These are phyloP conservation scores for Botrytis elliptica DNA, from an alignment of 2,329 filamentous ascomycete species.

Conservation along the genomic window DNA sequence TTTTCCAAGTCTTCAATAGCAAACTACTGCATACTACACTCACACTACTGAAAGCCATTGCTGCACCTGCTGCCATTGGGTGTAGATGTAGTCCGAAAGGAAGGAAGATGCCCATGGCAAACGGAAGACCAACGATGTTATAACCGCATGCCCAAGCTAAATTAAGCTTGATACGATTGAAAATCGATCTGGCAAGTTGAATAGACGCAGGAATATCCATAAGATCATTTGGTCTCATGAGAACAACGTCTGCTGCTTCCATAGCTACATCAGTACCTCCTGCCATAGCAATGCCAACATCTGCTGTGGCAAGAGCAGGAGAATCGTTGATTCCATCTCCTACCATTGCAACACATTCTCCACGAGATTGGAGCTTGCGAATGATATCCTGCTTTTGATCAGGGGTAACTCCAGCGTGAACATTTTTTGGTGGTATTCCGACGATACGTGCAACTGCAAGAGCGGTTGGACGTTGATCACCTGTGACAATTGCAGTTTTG, in stretches of 20 bases:
- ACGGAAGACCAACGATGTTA: constrained; percentile 86
- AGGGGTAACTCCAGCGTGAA: constrained; percentile 85
- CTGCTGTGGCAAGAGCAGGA: constrained; percentile 86
- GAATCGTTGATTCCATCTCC: constrained; percentile 99
- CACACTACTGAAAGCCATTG: constrained; percentile 89
- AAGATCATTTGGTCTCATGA: constrained; percentile 89
- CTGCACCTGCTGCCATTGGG: constrained; percentile 90
- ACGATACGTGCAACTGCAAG: constrained; percentile 78
- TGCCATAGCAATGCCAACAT: constrained; percentile 89
- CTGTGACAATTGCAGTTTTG: constrained; percentile 87
- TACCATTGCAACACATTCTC: constrained; percentile 89
- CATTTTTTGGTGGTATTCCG: constrained; percentile 72
- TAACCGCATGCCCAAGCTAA: constrained; percentile 90
- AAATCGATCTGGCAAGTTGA: constrained; percentile 79
- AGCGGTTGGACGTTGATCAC: constrained; percentile 83
- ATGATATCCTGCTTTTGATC: constrained; percentile 89
- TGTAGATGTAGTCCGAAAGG: constrained; percentile 85
- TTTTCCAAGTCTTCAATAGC: constrained; percentile 80
- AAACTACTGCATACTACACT: constrained; percentile 84
- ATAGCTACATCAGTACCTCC: constrained; percentile 96
- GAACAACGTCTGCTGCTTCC: constrained; percentile 92
- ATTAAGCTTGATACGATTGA: constrained; percentile 90
- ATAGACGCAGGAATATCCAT: constrained; percentile 90
- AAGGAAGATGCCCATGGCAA: constrained; percentile 95
- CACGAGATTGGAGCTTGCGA: constrained; percentile 68